Conservation (phyloP, 2,329 filamentous ascomycete genomes). For the Macrophomina tecta region DNA sequence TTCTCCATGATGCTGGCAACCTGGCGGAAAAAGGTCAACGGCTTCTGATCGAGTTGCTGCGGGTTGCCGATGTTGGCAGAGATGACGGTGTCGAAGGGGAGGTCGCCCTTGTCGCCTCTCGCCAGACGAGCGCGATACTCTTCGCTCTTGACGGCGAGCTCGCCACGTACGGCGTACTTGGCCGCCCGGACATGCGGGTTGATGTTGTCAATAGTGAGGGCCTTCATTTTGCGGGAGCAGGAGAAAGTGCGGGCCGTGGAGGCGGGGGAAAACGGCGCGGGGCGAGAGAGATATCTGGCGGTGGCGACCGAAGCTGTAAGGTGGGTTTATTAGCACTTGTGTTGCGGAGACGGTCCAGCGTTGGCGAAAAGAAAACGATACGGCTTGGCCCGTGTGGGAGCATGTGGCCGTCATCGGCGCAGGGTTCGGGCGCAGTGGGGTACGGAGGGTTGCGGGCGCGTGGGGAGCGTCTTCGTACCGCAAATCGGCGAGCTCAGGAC, state of each 20-base stretch:
- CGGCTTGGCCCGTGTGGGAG: constrained; percentile 12
- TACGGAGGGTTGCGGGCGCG: background rate
- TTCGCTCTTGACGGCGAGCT: constrained; percentile 92
- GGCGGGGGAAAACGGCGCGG: constrained; percentile 13
- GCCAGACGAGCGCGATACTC: constrained; percentile 78
- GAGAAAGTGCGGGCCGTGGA: constrained; percentile 10
- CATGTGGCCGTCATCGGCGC: constrained; percentile 22
- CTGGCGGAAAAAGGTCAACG: constrained; percentile 98
- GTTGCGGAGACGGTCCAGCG: background rate
- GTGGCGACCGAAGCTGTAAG: background rate
- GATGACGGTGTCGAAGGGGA: constrained; percentile 91
- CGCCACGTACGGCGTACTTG: constrained; percentile 95
- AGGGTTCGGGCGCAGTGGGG: constrained; percentile 11
- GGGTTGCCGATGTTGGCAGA: constrained; percentile 99
- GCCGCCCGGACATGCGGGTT: constrained; percentile 87
- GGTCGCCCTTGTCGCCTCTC: constrained; percentile 63
- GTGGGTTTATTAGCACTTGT: background rate
- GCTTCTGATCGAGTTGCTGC: constrained; percentile 98
- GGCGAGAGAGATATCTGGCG: background rate
- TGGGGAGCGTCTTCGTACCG: constrained; percentile 11
- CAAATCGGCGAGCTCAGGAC: constrained; percentile 8
- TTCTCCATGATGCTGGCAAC: constrained; percentile 93
- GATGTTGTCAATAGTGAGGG: constrained; percentile 82
- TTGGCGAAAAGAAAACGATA: constrained; percentile 2
- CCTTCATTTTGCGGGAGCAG: constrained; percentile 25